Evolutionary conservation across 768 basidiomycete genomes (phyloP), one percentile per base, ranked within the genome.

Genomic region (Tricholoma sp.): DNA sequence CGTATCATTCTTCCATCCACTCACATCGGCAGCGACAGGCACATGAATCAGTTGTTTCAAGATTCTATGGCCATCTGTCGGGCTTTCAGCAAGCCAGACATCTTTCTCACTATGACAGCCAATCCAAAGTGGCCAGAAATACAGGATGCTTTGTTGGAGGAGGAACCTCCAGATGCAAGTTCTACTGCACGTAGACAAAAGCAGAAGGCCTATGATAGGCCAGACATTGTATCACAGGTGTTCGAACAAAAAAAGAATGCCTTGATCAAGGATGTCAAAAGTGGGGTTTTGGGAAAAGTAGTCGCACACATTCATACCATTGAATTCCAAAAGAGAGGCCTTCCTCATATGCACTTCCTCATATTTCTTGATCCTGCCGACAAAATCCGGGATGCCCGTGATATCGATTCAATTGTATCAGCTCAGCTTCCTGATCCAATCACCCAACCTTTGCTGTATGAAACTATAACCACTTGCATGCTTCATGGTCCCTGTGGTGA

Each of bases 271-370:
- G 47, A 45, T 12, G 13, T 45, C 8, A 28, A 45, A 5, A 4
- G 2, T 24, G 44, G 44, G 0, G 4, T 45, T 11, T 45, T 45
- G 2, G 20, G 44, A 5, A 45, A 45, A 28, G 12, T 12, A 13
- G 44, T 28, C 0, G 20, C 44, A 45, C 3, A 12, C 20, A 28
- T 82, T 0, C 77, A 80, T 54, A 75, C 74, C 1, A 80, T 83
- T 47, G 78, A 83, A 54, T 82, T 80, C 56, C 80, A 83, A 63
- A 83, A 82, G 53, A 63, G 75, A 1, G 80, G 82, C 0, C 72
- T 83, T 0, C 80, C 79, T 33, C 80, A 83, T 56, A 75, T 78
- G 58, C 81, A 82, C 63, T 66, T 76, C 5, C 63, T 80, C 1
- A 69, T 82, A 52, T 76, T 78, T 55, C 61, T 83, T 0, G 54